Conservation (phyloP, 225 moss, liverwort and hornwort species). For the Bryum argenteum region DNA sequence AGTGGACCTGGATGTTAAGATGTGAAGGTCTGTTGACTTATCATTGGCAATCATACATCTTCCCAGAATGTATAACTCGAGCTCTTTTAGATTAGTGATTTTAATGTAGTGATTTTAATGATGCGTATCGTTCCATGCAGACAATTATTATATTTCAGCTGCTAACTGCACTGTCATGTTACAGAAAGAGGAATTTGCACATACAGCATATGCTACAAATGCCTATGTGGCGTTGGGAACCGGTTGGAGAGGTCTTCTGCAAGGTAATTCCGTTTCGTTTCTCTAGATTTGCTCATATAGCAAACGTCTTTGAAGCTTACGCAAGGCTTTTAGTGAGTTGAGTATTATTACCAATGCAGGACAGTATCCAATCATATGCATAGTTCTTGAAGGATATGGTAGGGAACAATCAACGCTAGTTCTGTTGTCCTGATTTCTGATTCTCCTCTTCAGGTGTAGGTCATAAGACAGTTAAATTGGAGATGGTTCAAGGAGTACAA, state of each 20-base stretch:
- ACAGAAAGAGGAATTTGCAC: conserved; percentile 95
- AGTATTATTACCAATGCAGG: conserved; percentile 17
- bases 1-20: conserved; percentile 16
- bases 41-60: conserved; percentile 15
- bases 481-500: conserved; percentile 64
- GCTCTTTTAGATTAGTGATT: neutral
- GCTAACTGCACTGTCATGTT: conserved; percentile 29
- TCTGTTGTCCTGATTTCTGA: conserved; percentile 1
- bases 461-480: conserved; percentile 62
- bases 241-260: conserved; percentile 62
- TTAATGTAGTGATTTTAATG: neutral
- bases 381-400: conserved; percentile 11
- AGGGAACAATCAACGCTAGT: neutral
- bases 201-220: conserved; percentile 97
- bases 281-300: neutral
- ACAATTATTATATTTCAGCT: neutral
- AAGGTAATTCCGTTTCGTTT: conserved; percentile 53
- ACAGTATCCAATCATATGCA: neutral
- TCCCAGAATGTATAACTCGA: neutral
- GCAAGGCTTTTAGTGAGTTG: neutral
- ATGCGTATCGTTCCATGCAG: conserved; percentile 8
- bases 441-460: conserved; percentile 49
- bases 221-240: conserved; percentile 79
- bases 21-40: conserved; percentile 25
- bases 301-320: neutral